phyloP scores from a whole-genome alignment of 257 asterid species.

The Buddleja alternifolia region DNA sequence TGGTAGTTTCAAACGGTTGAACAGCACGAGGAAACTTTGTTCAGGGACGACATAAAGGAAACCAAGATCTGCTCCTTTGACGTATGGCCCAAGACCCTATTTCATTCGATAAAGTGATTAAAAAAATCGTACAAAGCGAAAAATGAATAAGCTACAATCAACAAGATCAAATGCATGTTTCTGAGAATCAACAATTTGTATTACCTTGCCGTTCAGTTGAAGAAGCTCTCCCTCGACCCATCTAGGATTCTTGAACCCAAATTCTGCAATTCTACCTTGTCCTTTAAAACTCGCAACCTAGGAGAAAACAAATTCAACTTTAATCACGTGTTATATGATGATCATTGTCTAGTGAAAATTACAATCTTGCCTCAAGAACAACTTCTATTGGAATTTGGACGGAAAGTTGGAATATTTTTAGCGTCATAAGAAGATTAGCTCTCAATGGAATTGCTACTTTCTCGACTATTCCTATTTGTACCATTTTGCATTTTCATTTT shows the following conservation, averaged over 20 bases:
- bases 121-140: neutral
- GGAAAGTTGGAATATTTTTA: neutral
- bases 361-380: neutral
- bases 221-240: slow-evolving; percentile 98
- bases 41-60: slow-evolving; percentile 87
- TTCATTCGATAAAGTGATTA: neutral
- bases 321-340: slow-evolving; percentile 17
- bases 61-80: slow-evolving; percentile 94
- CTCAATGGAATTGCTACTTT: neutral
- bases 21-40: slow-evolving; percentile 92
- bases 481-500: neutral
- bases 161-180: slow-evolving; percentile 2
- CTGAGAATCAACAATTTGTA: neutral
- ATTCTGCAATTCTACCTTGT: slow-evolving; percentile 92
- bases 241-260: slow-evolving; percentile 77
- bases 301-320: slow-evolving; percentile 25
- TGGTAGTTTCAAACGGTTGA: slow-evolving; percentile 84
- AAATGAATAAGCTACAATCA: neutral
- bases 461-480: neutral
- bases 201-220: slow-evolving; percentile 90
- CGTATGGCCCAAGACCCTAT: slow-evolving; percentile 83
- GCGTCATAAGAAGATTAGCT: neutral
- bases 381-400: neutral
- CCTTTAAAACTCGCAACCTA: slow-evolving; percentile 89
- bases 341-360: slow-evolving; percentile 9